A percentile compares a stretch with the other conserved stretches of the same genome.
Evolutionary conservation across 768 basidiomycete genomes (phyloP).

Genomic region (Fistulinella prunicolor): DNA sequence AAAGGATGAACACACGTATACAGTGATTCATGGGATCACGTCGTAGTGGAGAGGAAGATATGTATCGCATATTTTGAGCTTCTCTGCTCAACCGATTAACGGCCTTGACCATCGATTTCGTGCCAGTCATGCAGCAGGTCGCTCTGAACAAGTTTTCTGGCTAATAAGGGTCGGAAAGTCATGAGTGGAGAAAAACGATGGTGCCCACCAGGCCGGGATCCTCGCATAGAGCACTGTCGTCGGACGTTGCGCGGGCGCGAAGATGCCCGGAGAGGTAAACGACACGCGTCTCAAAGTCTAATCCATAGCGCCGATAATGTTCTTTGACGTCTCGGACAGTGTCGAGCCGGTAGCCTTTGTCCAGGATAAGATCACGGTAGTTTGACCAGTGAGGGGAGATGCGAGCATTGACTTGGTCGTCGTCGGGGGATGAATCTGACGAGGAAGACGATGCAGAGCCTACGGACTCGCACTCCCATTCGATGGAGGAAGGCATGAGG

Average conservation of each 20-base stretch:
- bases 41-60: constrained; percentile 52
- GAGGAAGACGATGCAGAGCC: constrained; percentile 47
- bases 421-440: constrained; percentile 52
- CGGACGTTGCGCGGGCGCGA: constrained; percentile 32
- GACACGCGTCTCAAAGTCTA: constrained; percentile 13
- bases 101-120: constrained; percentile 63
- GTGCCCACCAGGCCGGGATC: constrained; percentile 65
- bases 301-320: constrained; percentile 44
- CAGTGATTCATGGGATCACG: constrained; percentile 69
- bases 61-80: constrained; percentile 51
- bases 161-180: constrained; percentile 34
- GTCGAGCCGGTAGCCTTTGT: constrained; percentile 61
- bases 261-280: constrained; percentile 33
- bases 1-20: constrained; percentile 55
- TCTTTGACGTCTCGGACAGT: constrained; percentile 65
- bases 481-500: constrained; percentile 72
- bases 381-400: constrained; percentile 59
- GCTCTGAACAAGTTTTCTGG: constrained; percentile 75
- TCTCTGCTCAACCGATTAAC: constrained; percentile 64
- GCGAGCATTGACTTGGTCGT: constrained; percentile 52
- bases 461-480: constrained; percentile 26
- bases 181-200: background rate
- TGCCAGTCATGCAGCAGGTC: constrained; percentile 46
- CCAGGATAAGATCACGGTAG: constrained; percentile 46
- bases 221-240: constrained; percentile 63